Evolutionary conservation across 805 yeast genomes (phyloP), one percentile per base, ranked within the genome.

Genomic region (Candida tallmaniae): DNA sequence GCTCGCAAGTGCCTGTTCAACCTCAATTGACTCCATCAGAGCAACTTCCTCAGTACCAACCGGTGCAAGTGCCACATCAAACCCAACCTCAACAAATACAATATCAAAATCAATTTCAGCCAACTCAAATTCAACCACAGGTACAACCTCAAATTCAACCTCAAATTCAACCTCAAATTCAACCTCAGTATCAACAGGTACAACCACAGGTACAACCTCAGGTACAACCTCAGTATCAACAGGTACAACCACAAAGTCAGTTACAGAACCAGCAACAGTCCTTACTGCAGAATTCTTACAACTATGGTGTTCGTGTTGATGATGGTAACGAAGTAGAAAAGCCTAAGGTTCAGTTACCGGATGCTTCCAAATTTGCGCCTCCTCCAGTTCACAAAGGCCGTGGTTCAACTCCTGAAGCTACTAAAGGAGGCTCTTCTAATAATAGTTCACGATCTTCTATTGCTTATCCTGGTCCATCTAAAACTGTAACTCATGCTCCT

Each of bases 331-430:
- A 28, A 10, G 32, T 23, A 13, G 36, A 51, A 35, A 59, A 39
- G 27, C 54, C 54, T 5, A 46, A 41, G 21, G 40, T 39, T 18
- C 60, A 59, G 7, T 46, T 56, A 4, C 63, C 65, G 1, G 70
- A 65, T 34, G 58, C 66, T 2, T 44, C 54, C 5, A 41, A 52
- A 23, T 62, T 68, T 44, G 60, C 68, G 0, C 69, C 73, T 5
- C 73, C 73, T 3, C 70, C 70, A 2, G 40, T 62, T 7, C 71
- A 57, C 36, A 56, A 42, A 37, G 54, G 47, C 14, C 42, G 65
- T 22, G 61, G 51, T 9, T 12, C 22, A 8, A 16, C 9, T n/a
- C 25, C 36, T n/a, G 16, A 23, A 9, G 2, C 34, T n/a, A 10
- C 34, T 15, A 15, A 11, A 4, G 29, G 19, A 6, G 6, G n/a